Evolutionary conservation across 495 filamentous ascomycete species (phyloP), one percentile per base, ranked within the genome.

Genomic region (Hypomontagnella monticulosa): DNA sequence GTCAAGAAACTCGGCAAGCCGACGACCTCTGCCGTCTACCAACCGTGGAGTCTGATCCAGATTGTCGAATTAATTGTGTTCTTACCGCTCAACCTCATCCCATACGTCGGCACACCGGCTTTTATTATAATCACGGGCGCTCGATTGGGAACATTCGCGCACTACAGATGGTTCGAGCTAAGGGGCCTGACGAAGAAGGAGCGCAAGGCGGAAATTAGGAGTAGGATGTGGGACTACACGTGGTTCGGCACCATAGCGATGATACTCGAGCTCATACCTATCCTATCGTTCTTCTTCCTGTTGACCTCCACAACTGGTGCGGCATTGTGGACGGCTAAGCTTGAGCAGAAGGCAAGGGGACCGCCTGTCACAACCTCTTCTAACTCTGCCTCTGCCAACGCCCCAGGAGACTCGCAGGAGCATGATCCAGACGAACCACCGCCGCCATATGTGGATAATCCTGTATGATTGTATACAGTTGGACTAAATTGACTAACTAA

Each of bases 61-160:
- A 93, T 93, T 53, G 63, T 88, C 53, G 90, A 94, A 74, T 88
- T 93, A 57, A 81, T 93, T 15, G 54, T 90, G 11, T 92, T 89
- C 68, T 79, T 98, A 1, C 94, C 95, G 1, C 82, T 98, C 62
- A 97, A 97, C 74, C 84, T 97, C 18, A 88, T 99, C 32, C 95
- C 95, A 0, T 84, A 93, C 9, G 80, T 97, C 16, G 95, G 95
- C 4, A 91, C 90, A 0, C 81, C 88, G 0, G 73, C 92, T 41
- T 99, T 96, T 75, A 80, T 97, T 19, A 73, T 91, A 40, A 79
- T 95, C 57, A 93, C 81, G 8, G 86, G 84, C 1, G 78, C 83
- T 0, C 76, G 85, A n/a, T 69, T 84, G 14, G 86, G 86, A 9
- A 86, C 84, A 23, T 73, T 88, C 16, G 81, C 84, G 32, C 86